Percentiles rank a stretch among this genome's conserved stretches.
These are phyloP conservation scores for Grosmannia serpens DNA, from an alignment of 2,329 filamentous ascomycete genomes.

Conservation along the genomic window DNA sequence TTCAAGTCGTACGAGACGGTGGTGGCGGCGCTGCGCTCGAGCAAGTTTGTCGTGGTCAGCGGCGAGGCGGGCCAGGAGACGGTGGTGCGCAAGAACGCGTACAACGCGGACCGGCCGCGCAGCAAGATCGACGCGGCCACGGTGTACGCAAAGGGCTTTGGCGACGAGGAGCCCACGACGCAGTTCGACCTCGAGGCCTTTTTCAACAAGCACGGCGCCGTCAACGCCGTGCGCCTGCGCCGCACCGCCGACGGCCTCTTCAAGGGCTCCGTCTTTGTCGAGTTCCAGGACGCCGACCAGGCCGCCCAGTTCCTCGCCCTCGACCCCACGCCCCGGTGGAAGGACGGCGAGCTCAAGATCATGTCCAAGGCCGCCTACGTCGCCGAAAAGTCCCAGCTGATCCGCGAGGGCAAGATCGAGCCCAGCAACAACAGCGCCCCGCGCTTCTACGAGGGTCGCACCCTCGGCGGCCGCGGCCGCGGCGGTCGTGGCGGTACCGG, in stretches of 20 bases:
- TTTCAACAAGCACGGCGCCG: conserved; percentile 63
- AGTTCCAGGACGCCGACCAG: conserved; percentile 71
- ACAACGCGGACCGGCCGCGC: conserved; percentile 44
- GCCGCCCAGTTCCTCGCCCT: conserved; percentile 70
- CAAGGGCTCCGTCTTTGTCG: conserved; percentile 95
- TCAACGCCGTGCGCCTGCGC: conserved; percentile 77
- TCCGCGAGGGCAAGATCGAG: conserved; percentile 57
- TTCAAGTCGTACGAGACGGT: conserved; percentile 84
- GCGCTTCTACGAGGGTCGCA: conserved; percentile 36
- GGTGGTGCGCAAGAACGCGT: conserved; percentile 66
- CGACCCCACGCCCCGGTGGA: conserved; percentile 74
- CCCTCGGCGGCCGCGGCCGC: conserved; percentile 26
- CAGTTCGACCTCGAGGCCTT: conserved; percentile 93
- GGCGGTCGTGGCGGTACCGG: conserved; percentile 26
- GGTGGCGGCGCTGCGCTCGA: conserved; percentile 71
- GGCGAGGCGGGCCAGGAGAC: conserved; percentile 63
- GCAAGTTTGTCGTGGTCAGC: conserved; percentile 58
- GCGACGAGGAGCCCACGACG: conserved; percentile 67
- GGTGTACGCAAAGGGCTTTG: conserved; percentile 92
- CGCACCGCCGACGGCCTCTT: conserved; percentile 62
- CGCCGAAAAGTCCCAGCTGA: conserved; percentile 62
- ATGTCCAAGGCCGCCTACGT: conserved; percentile 86
- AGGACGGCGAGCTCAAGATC: conserved; percentile 66
- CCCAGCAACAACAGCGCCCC: conserved; percentile 35
- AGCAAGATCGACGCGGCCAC: conserved; percentile 60